Conservation (phyloP, 306 rosid genomes). For the Castanea crenata region DNA sequence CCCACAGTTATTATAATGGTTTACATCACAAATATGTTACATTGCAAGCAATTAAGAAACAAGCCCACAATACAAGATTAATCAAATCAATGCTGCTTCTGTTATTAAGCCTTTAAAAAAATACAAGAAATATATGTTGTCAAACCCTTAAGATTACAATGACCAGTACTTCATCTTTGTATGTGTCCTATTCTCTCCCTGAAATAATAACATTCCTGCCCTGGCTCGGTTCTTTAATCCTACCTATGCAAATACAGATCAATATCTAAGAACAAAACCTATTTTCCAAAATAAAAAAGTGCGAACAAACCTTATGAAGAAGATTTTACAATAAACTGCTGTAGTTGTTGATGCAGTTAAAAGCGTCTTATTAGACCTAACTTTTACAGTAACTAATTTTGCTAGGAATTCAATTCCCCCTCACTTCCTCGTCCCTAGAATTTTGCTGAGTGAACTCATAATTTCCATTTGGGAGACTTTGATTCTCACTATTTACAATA, state of each 20-base stretch:
- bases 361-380: not conserved
- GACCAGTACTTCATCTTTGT: not conserved
- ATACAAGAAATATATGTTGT: not conserved
- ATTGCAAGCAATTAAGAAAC: no score
- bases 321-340: constrained; percentile 11
- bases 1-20: not conserved
- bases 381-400: not conserved
- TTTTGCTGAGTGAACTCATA: constrained; percentile 51
- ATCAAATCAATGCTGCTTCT: not conserved
- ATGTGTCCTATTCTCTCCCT: not conserved
- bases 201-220: not conserved
- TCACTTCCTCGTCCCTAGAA: constrained; percentile 1
- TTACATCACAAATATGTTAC: not conserved
- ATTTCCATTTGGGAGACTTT: constrained; percentile 21
- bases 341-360: not conserved
- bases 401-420: not conserved
- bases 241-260: not conserved
- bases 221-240: not conserved
- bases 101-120: not conserved
- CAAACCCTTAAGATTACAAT: not conserved
- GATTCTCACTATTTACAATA: constrained; percentile 26
- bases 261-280: not conserved
- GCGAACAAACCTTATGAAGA: not conserved
- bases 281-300: not conserved
- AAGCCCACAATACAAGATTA: not conserved